Percentiles rank a stretch among this genome's conserved stretches.
phyloP scores from a whole-genome alignment of 2,329 filamentous ascomycete species.

The Fonsecaea erecta region DNA sequence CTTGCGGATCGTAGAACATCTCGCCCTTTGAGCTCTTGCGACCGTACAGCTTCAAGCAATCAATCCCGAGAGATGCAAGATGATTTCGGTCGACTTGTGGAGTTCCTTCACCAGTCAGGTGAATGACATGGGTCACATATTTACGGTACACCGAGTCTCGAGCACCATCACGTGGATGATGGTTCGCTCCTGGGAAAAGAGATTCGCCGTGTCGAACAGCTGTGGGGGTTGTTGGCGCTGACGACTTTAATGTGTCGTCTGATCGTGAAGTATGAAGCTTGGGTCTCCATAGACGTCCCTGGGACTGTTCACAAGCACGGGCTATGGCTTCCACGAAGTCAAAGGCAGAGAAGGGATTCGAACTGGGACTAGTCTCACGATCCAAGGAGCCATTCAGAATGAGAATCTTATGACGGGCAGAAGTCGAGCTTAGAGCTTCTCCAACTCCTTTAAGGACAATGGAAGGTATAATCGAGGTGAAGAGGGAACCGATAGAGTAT shows the following conservation, averaged over 20 bases:
- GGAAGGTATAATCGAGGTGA: constrained; percentile 84
- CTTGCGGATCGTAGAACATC: constrained; percentile 75
- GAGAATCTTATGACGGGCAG: constrained; percentile 71
- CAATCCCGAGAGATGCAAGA: constrained; percentile 55
- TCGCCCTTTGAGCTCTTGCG: constrained; percentile 59
- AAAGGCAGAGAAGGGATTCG: constrained; percentile 68
- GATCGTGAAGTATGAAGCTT: constrained; percentile 24
- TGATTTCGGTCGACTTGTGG: constrained; percentile 34
- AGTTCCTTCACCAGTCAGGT: constrained; percentile 35
- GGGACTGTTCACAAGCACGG: constrained; percentile 72
- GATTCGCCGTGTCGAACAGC: constrained; percentile 16
- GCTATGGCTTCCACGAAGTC: constrained; percentile 85
- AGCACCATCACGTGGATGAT: constrained; percentile 5
- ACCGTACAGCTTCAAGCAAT: constrained; percentile 77
- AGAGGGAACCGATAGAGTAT: constrained; percentile 92
- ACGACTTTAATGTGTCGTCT: constrained; percentile 24
- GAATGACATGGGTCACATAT: constrained; percentile 38
- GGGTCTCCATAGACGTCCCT: constrained; percentile 49
- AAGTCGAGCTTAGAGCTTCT: constrained; percentile 60
- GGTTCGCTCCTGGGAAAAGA: constrained; percentile 18
- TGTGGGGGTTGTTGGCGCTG: constrained; percentile 20
- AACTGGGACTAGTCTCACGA: constrained; percentile 78
- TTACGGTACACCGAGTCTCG: constrained; percentile 33
- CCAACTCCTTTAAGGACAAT: constrained; percentile 79
- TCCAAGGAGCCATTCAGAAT: constrained; percentile 84